Conservation (phyloP, 108 stramenopile genomes). For the Skeletonema tropicum region DNA sequence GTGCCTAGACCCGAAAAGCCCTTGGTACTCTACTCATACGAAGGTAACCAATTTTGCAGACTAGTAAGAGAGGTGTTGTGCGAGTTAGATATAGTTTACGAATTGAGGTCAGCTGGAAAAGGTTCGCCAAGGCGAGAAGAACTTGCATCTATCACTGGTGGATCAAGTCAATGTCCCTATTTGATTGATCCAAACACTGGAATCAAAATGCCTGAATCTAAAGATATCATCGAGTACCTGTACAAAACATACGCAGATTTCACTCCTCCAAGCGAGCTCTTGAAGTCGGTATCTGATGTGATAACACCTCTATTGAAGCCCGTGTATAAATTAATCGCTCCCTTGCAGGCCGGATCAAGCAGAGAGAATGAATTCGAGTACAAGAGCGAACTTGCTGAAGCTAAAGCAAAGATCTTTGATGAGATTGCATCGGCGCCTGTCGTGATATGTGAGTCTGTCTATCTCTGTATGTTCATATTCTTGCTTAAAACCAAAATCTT, state of each 20-base stretch:
- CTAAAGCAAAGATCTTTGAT: conserved; percentile 52
- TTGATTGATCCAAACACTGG: conserved; percentile 90
- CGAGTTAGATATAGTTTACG: conserved; percentile 87
- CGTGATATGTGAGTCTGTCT: conserved; percentile 57
- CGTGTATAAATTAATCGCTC: conserved; percentile 51
- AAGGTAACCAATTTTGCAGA: conserved; percentile 88
- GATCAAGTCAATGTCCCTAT: conserved; percentile 85
- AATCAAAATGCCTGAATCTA: conserved; percentile 69
- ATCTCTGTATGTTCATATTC: neutral
- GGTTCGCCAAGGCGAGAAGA: conserved; percentile 75
- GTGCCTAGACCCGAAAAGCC: conserved; percentile 33
- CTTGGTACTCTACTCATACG: conserved; percentile 65
- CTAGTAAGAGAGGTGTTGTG: conserved; percentile 87
- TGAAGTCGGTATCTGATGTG: conserved; percentile 51
- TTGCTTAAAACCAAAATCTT: neutral
- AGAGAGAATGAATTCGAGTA: conserved; percentile 42
- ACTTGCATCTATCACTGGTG: conserved; percentile 68
- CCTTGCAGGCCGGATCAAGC: conserved; percentile 62
- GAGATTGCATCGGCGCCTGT: conserved; percentile 49
- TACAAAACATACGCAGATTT: conserved; percentile 76
- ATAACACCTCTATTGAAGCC: conserved; percentile 57
- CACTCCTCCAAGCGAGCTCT: conserved; percentile 69
- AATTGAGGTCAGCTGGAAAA: conserved; percentile 75
- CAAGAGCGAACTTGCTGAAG: conserved; percentile 45
- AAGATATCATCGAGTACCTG: conserved; percentile 86